Base-by-base conservation (phyloP, 2,329 filamentous ascomycete genomes). In the Talaromyces sp. region DNA sequence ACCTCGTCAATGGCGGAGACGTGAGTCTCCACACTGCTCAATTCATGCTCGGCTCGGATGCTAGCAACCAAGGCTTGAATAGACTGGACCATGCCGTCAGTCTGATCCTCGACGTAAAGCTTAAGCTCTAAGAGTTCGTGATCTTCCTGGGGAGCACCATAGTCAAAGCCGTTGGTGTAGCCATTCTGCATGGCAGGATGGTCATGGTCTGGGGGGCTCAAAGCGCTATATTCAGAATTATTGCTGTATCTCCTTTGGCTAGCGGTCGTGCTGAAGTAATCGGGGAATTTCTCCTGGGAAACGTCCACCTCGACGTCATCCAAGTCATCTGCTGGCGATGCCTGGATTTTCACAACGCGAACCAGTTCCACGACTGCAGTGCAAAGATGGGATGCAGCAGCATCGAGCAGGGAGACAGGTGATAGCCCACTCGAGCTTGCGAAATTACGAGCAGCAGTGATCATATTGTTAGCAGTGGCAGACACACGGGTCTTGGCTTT, bases 391-490 rank as follows among this genome's bases (percentile, higher is more conserved):
- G 90, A 94, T 7, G 93, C 91, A 2, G 94, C 93, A 3, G 93
- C 94, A 71, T 99, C 94, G 19, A 99, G 80, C 3, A 99, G 77
- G 5, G 91, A 96, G n/a, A 99, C 88, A 0, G 94, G 94, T 1
- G 91, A 93, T 29, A 99, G 83, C 27, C 94, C 94, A 17, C 85
- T 86, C 0, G 91, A 87, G 10, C 85, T 82, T 30, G 89, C 87
- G 71, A 94, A 96, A 68, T 96, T 96, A 77, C 95, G 96, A 30
- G 90, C 88, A 1, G 93, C 91, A 2, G 93, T 97, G 65, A 97
- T 97, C 52, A 99, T 80, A 67, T 93, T 94, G 78, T 97, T 97
- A 44, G 94, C 92, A 1, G 93, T 96, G 2, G 88, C 88, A n/a
- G 91, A 95, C 3, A 97, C 88, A 53, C 88, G 87, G 45, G 84